phyloP scores from a whole-genome alignment of 2,329 filamentous ascomycete genomes.

The Fusarium chaquense region DNA sequence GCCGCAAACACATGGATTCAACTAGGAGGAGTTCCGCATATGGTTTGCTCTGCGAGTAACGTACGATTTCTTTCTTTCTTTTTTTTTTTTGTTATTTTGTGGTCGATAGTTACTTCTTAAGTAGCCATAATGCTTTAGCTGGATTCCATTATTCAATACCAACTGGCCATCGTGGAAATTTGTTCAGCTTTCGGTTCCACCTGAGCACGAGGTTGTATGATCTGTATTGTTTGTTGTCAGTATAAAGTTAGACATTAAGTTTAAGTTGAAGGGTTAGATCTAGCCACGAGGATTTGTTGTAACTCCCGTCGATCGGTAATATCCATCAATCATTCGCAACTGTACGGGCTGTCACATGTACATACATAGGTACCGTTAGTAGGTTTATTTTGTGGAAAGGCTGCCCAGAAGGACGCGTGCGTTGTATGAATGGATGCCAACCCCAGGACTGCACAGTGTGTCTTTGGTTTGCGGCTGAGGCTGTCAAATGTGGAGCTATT shows the following conservation, averaged over 20 bases:
- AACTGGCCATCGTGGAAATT: not conserved
- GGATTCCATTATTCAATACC: not conserved
- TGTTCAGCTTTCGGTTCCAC: not conserved
- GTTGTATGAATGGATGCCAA: slow-evolving; percentile 7
- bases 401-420: not conserved
- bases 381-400: slow-evolving; percentile 15
- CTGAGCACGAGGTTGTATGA: not conserved
- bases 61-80: not conserved
- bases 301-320: not conserved
- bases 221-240: not conserved
- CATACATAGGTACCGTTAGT: not conserved
- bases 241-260: slow-evolving; percentile 2
- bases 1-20: not conserved
- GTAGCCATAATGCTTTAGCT: no score
- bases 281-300: slow-evolving; percentile 14
- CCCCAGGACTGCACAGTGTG: slow-evolving; percentile 26
- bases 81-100: not conserved
- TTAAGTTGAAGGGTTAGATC: slow-evolving; percentile 3
- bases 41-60: not conserved
- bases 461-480: slow-evolving; percentile 11
- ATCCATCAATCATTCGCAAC: not conserved
- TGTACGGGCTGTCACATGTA: not conserved
- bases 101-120: not conserved
- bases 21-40: not conserved
- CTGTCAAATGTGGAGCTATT: not conserved